These are phyloP conservation scores for Hypoxylon sp. DNA, from an alignment of 2,329 filamentous ascomycete genomes.

Conservation along the genomic window DNA sequence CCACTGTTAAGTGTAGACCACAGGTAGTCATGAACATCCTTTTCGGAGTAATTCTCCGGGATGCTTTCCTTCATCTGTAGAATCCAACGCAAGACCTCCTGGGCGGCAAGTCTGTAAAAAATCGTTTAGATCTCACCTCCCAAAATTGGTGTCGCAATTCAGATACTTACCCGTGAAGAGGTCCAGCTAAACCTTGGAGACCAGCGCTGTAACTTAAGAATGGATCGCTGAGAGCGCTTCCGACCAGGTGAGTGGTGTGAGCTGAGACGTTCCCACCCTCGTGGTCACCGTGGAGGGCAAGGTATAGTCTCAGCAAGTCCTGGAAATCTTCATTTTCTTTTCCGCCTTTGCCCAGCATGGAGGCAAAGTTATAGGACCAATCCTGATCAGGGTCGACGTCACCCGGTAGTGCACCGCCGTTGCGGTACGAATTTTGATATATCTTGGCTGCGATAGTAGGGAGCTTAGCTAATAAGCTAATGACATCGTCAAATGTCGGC, in stretches of 20 bases:
- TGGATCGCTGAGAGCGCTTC: conserved; percentile 92
- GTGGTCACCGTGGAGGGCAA: conserved; percentile 97
- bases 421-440: conserved; percentile 90
- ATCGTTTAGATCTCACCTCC: conserved; percentile 14
- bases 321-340: conserved; percentile 94
- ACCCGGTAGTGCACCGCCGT: conserved; percentile 80
- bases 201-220: conserved; percentile 97
- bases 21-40: conserved; percentile 89
- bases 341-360: conserved; percentile 92
- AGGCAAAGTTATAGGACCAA: conserved; percentile 99
- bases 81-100: conserved; percentile 98
- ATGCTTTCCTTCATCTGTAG: conserved; percentile 94
- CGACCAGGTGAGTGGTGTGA: conserved; percentile 94
- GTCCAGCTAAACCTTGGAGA: conserved; percentile 94
- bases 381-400: conserved; percentile 87
- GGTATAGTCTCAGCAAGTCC: conserved; percentile 92
- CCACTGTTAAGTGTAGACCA: conserved; percentile 95
- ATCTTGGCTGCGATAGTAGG: conserved; percentile 98
- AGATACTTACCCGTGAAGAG: conserved; percentile 78
- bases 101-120: conserved; percentile 80
- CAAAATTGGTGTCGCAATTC: conserved; percentile 3
- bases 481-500: conserved; percentile 95
- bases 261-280: conserved; percentile 98
- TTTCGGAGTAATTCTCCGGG: conserved; percentile 80
- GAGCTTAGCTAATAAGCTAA: conserved; percentile 94